Base-by-base conservation (phyloP, 306 rosid species). In the Pueraria montana region DNA sequence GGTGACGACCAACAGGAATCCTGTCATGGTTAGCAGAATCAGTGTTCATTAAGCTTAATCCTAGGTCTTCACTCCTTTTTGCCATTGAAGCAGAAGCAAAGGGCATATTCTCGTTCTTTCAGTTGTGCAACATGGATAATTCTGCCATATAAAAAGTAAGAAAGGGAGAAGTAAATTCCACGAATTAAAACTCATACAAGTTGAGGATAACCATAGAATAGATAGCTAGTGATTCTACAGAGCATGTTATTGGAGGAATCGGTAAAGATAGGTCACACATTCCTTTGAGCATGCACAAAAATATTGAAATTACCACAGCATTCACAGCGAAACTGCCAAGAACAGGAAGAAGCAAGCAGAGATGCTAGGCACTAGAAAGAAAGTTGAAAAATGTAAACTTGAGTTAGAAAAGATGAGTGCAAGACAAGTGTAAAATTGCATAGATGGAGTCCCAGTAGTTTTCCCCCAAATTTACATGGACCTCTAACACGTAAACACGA, bases 21-120 rank as follows among this genome's bases (percentile, higher is more conserved):
- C 58, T 42, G 24, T 45, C 46, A 72, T 2, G 24, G 68, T 65
- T 5, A 65, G 68, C 52, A 45, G 86, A 72, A 56, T 24, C 52
- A 21, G 8, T 18, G 53, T 20, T 64, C 62, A 24, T 32, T 18
- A 72, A 21, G 26, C 20, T 21, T 3, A 67, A 72, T 42, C 45
- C 53, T 13, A 32, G 43, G 11, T 86, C 84, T 55, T 72, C 84
- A 45, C 63, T 72, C 59, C 45, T 48, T 78, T 82, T 56, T 21
- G 21, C 49, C 83, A 64, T 68, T 56, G 77, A 64, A 53, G 83
- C 62, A 12, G 81, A 77, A 71, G 77, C 56, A 30, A 52, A 74
- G 0, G 67, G 43, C 40, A 43, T 12, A 16, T 11, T 53, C 67
- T 8, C 27, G 34, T 77, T 45, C 61, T 43, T 63, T 61, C 55